phyloP scores from a whole-genome alignment of 2,329 filamentous ascomycete species.

The Coniochaeta pulveracea region DNA sequence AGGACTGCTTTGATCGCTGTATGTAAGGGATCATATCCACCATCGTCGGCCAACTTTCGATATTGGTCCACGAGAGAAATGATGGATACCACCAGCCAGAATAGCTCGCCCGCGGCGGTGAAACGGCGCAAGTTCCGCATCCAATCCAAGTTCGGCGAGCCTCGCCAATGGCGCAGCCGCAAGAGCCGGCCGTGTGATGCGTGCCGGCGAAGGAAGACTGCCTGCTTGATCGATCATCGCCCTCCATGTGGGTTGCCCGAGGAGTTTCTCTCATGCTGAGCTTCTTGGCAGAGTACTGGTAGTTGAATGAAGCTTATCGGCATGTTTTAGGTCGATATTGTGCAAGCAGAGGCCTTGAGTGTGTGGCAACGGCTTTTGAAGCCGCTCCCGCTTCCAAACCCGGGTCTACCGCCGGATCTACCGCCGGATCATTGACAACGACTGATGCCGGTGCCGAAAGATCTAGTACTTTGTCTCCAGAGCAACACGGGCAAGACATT shows the following conservation, averaged over 20 bases:
- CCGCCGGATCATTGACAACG: constrained; percentile 1
- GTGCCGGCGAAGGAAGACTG: constrained; percentile 9
- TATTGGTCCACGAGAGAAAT: constrained; percentile 2
- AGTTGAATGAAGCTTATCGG: constrained; percentile 2
- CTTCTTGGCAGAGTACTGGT: constrained; percentile 2
- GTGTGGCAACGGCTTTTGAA: neutral
- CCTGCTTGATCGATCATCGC: constrained; percentile 8
- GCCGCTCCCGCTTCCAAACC: constrained; percentile 1
- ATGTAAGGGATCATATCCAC: constrained; percentile 1
- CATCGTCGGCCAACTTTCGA: constrained; percentile 1
- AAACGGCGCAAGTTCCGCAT: constrained; percentile 8
- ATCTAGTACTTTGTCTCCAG: constrained; percentile 1
- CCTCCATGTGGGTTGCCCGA: constrained; percentile 8
- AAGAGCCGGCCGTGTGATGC: constrained; percentile 11
- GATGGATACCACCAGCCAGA: neutral
- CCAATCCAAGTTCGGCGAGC: constrained; percentile 7
- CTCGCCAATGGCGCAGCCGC: constrained; percentile 9
- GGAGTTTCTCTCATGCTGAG: neutral
- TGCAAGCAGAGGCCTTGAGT: constrained; percentile 2
- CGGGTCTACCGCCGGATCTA: constrained; percentile 2
- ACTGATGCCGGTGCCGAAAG: neutral
- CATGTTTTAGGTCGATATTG: constrained; percentile 2
- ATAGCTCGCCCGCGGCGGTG: constrained; percentile 1
- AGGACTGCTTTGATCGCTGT: neutral
- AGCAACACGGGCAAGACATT: constrained; percentile 1